A percentile compares a stretch with the other conserved stretches of the same genome.
phyloP scores from a whole-genome alignment of 1,284 basidiomycete genomes.

The Microbotryum lychnidis-dioicae region DNA sequence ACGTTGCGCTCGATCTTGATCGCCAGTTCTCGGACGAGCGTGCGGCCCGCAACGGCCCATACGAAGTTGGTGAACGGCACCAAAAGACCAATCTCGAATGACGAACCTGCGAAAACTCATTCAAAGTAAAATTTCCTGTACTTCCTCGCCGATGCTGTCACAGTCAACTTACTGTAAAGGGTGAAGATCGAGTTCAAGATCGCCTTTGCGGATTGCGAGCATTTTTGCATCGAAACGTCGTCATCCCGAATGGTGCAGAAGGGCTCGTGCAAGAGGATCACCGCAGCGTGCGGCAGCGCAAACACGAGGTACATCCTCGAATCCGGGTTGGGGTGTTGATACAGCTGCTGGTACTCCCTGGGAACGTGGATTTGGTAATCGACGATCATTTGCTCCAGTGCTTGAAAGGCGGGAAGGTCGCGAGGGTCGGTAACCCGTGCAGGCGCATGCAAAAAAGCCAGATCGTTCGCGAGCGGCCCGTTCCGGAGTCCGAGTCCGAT shows the following conservation, averaged over 20 bases:
- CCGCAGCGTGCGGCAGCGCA: slow-evolving; percentile 11
- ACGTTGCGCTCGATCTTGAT: neutral
- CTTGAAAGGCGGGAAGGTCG: slow-evolving; percentile 15
- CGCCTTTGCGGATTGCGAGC: slow-evolving; percentile 19
- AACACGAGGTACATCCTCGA: slow-evolving; percentile 11
- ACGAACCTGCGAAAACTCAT: slow-evolving; percentile 7
- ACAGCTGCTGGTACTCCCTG: slow-evolving; percentile 8
- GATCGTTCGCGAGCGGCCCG: too few species aligned
- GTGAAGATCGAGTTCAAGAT: slow-evolving; percentile 26
- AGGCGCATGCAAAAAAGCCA: neutral
- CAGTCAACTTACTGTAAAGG: slow-evolving; percentile 13
- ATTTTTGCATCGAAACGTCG: slow-evolving; percentile 23
- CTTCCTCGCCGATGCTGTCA: too few species aligned
- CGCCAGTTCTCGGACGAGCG: slow-evolving; percentile 1
- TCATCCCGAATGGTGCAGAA: slow-evolving; percentile 17
- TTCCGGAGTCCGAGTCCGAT: neutral
- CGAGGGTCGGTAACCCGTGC: neutral
- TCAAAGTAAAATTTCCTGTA: neutral
- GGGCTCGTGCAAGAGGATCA: slow-evolving; percentile 30
- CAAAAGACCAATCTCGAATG: slow-evolving; percentile 10
- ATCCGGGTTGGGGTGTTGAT: slow-evolving; percentile 6
- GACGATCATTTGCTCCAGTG: slow-evolving; percentile 9
- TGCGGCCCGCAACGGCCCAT: slow-evolving; percentile 15
- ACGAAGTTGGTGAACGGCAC: slow-evolving; percentile 13
- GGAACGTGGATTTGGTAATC: slow-evolving; percentile 6